Conservation (phyloP, 1,284 basidiomycete species). For the Boletus holoroseus region DNA sequence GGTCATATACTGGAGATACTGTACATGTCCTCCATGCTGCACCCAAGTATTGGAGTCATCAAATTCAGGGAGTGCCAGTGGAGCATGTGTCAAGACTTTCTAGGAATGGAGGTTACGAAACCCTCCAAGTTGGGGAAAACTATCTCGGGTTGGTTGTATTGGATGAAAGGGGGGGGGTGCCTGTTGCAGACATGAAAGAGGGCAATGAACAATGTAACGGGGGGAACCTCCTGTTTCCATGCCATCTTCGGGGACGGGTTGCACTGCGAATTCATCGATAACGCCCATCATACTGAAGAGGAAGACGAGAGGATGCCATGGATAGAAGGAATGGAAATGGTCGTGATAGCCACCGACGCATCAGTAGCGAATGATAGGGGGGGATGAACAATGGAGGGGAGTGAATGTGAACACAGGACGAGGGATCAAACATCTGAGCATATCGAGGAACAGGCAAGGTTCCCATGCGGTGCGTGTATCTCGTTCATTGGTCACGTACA, state of each 20-base stretch:
- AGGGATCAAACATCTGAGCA: conserved; percentile 12
- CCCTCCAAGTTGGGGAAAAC: conserved; percentile 1
- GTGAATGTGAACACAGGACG: conserved; percentile 4
- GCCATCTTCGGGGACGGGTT: conserved; percentile 13
- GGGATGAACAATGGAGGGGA: background rate
- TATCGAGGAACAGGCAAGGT: conserved; percentile 10
- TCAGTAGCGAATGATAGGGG: conserved; percentile 2
- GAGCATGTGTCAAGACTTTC: background rate
- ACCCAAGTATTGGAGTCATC: conserved; percentile 9
- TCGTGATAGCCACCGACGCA: background rate
- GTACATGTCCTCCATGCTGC: conserved; percentile 1
- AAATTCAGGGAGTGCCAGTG: conserved; percentile 21
- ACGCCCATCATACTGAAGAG: conserved; percentile 12
- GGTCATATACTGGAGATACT: conserved; percentile 13
- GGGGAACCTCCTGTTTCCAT: conserved; percentile 17
- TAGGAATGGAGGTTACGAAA: conserved; percentile 14
- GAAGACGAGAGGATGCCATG: conserved; percentile 11
- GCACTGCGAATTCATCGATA: conserved; percentile 17
- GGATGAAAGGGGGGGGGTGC: background rate
- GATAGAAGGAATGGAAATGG: background rate
- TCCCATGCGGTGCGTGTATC: conserved; percentile 19
- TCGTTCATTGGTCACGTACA: conserved; percentile 10
- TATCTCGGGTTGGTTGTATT: background rate
- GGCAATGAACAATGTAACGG: conserved; percentile 12
- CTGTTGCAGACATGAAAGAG: conserved; percentile 1